phyloP scores from a whole-genome alignment of 257 asterid genomes.

The Coffea eugenioides region DNA sequence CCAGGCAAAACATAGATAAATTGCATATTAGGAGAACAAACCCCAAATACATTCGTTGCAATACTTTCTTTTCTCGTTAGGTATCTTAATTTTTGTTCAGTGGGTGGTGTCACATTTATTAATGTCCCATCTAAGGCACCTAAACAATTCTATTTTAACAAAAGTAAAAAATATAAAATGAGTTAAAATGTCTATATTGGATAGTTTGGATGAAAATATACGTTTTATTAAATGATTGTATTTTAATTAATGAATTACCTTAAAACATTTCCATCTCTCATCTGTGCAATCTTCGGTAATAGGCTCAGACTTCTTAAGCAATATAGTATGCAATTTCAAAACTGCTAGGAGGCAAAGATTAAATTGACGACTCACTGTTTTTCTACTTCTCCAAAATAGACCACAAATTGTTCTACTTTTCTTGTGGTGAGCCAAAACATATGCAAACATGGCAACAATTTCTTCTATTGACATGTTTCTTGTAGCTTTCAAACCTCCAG shows the following conservation, averaged over 20 bases:
- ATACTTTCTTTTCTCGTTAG: no score
- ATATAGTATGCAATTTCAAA: not conserved
- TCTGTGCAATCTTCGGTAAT: not conserved
- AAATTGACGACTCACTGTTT: conserved; percentile 3
- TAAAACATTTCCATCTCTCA: not conserved
- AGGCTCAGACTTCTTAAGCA: not conserved
- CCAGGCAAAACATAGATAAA: no score
- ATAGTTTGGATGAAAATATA: no score
- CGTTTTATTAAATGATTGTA: not conserved
- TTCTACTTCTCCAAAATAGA: not conserved
- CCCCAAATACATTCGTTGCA: no score
- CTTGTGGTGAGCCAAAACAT: no score
- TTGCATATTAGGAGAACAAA: no score
- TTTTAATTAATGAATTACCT: not conserved
- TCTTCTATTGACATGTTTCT: not conserved
- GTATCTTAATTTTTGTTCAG: no score
- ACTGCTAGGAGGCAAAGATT: not conserved
- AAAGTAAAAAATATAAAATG: not conserved
- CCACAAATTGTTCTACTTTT: no score
- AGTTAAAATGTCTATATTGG: no score
- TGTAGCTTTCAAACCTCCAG: conserved; percentile 4
- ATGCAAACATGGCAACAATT: no score
- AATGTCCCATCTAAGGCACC: not conserved
- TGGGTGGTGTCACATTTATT: no score
- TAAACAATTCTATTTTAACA: not conserved